Base-by-base conservation (phyloP, 2,329 filamentous ascomycete genomes). In the Fusarium sp. region DNA sequence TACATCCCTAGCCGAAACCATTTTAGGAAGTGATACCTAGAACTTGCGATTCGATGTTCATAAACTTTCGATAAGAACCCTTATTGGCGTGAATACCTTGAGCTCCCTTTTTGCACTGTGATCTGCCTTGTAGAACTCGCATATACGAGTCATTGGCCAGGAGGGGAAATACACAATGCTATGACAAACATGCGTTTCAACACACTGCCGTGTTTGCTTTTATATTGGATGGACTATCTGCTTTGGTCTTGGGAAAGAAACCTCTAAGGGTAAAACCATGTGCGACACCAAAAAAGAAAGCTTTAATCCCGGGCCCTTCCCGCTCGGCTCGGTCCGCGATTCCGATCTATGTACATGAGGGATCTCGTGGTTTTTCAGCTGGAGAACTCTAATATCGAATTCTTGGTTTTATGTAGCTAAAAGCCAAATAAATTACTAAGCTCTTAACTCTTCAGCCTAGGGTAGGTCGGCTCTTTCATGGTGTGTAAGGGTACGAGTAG, bases 251-350 rank as follows among this genome's bases (percentile, higher is more conserved):
- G 36, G 30, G 11, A n/a, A 32, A 34, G 18, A 44, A 32, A 14
- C 13, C 20, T 28, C 14, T 15, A 8, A 36, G 41, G 17, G 32
- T 38, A 38, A 36, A 48, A 20, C 30, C n/a, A 20, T 26, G 41
- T 12, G 24, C 24, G 18, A 30, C 20, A 30, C 36, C 15, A 32
- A 36, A 30, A 65, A 28, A 54, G 28, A 26, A 18, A 44, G 51
- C 42, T 42, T 18, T 32, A 77, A 79, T 22, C 26, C 24, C n/a
- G 24, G n/a, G 45, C 14, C 30, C 20, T 32, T 52, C 89, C 87
- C 13, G 85, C 81, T 36, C 81, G 80, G 24, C 81, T 83, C 20
- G 81, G 85, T 9, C 77, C 78, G 8, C 85, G 84, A 76, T 85
- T 86, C 68, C 79, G 85, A 61, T 75, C 80, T 38, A 59, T 75